Percentiles rank a stretch among this genome's conserved stretches.
These are phyloP conservation scores for Oryza meridionalis DNA, from an alignment of 176 grass and related monocot genomes.

Conservation along the genomic window DNA sequence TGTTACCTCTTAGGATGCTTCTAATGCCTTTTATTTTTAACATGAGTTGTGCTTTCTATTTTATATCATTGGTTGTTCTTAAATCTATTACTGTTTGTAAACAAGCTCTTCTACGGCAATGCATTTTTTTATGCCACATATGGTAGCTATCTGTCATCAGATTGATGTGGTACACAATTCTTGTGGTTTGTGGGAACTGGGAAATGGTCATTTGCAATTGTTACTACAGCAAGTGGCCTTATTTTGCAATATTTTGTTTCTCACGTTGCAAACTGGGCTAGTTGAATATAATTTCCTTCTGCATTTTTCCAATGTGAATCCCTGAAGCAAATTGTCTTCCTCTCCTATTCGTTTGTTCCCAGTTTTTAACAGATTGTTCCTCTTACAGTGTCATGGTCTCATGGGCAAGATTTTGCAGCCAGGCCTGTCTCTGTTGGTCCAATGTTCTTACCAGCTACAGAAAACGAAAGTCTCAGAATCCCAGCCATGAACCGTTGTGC, in stretches of 20 bases:
- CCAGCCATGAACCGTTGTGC: background rate
- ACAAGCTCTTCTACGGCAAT: background rate
- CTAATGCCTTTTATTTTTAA: background rate
- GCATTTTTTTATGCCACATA: background rate
- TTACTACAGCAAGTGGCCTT: background rate
- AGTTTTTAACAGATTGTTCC: background rate
- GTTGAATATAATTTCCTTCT: background rate
- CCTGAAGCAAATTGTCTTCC: background rate
- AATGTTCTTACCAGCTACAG: background rate
- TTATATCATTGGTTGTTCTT: background rate
- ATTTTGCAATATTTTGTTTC: background rate
- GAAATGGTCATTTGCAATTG: background rate
- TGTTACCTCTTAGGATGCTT: background rate
- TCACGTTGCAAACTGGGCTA: background rate
- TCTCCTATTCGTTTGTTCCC: background rate
- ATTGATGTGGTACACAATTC: background rate
- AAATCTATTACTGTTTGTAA: background rate
- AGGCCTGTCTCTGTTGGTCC: slow-evolving; percentile 14
- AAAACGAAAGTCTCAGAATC: background rate
- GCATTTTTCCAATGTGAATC: background rate
- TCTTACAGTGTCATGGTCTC: background rate
- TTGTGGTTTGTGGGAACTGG: background rate
- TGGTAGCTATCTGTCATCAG: background rate
- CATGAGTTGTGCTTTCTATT: background rate
- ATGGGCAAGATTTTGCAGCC: slow-evolving; percentile 5